A percentile compares a stretch with the other conserved stretches of the same genome.
These are phyloP conservation scores for Collybiopsis luxurians DNA, from an alignment of 768 basidiomycete species.

Conservation along the genomic window DNA sequence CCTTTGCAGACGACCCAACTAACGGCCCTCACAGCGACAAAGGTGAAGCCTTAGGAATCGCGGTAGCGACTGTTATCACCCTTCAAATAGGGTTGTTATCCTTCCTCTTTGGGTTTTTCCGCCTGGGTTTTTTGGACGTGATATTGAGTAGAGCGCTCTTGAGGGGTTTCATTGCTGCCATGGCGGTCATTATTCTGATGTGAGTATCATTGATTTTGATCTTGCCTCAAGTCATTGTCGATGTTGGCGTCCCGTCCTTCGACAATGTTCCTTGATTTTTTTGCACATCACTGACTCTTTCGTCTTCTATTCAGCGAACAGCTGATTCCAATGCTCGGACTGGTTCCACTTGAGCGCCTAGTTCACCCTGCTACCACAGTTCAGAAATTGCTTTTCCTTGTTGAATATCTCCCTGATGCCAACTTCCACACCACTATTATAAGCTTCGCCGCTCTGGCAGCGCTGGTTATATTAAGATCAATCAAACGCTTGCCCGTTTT, in stretches of 20 bases:
- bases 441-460: conserved; percentile 65
- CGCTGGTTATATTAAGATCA: conserved; percentile 60
- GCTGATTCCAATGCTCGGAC: conserved; percentile 87
- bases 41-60: conserved; percentile 54
- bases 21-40: conserved; percentile 41
- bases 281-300: conserved; percentile 1
- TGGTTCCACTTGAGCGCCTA: conserved; percentile 50
- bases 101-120: conserved; percentile 81
- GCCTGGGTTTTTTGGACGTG: conserved; percentile 91
- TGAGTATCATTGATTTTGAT: conserved; percentile 31
- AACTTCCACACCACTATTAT: conserved; percentile 72
- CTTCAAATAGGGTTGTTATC: conserved; percentile 88
- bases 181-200: conserved; percentile 85
- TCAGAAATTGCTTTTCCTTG: conserved; percentile 76
- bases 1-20: conserved; percentile 18
- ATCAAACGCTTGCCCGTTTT: conserved; percentile 48
- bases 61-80: conserved; percentile 78
- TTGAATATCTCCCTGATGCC: conserved; percentile 54
- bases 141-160: conserved; percentile 87
- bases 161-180: conserved; percentile 83
- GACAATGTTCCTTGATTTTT: too few relatives aligned
- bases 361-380: conserved; percentile 65
- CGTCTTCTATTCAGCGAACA: conserved; percentile 64
- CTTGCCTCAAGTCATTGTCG: not conserved
- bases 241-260: not conserved